Percentiles rank a stretch among this genome's conserved stretches.
Conservation (phyloP, 2,329 filamentous ascomycete species). For the Ceratocystis harringtonii region DNA sequence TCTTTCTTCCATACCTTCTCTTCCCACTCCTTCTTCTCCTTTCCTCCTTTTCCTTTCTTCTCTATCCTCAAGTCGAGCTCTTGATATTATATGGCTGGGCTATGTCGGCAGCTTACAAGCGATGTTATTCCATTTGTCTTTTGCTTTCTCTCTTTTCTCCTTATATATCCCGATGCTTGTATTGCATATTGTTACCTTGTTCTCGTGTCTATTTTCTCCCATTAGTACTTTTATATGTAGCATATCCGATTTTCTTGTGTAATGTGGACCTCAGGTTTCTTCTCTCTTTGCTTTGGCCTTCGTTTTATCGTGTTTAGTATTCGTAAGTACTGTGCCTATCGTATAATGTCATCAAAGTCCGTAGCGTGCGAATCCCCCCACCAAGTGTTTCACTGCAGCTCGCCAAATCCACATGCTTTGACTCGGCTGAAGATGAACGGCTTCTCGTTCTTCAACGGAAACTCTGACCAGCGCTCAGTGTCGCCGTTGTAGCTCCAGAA, state of each 20-base stretch:
- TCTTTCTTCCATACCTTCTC: neutral
- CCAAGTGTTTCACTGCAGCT: conserved; percentile 17
- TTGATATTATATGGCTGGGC: neutral
- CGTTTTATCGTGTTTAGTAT: neutral
- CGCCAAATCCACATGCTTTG: conserved; percentile 42
- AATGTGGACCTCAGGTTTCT: neutral
- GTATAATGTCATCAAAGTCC: neutral
- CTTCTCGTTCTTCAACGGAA: conserved; percentile 49
- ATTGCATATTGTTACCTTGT: neutral
- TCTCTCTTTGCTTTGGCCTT: conserved; percentile 1
- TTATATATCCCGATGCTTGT: conserved; percentile 6
- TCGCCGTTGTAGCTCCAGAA: conserved; percentile 84
- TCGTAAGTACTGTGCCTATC: conserved; percentile 1
- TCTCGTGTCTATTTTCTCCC: conserved; percentile 1
- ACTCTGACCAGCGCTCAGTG: conserved; percentile 83
- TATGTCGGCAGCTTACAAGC: neutral
- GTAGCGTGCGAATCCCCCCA: too few relatives aligned
- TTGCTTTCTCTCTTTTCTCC: neutral
- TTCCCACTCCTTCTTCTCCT: too few relatives aligned
- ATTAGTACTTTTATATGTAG: neutral
- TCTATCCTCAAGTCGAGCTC: neutral
- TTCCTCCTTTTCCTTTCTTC: neutral
- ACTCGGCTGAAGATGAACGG: conserved; percentile 54
- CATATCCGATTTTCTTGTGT: neutral
- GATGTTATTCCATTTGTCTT: conserved; percentile 4